Percentiles rank a stretch among this genome's conserved stretches.
phyloP scores from a whole-genome alignment of 2,329 filamentous ascomycete species.

The Emergomyces orientalis region DNA sequence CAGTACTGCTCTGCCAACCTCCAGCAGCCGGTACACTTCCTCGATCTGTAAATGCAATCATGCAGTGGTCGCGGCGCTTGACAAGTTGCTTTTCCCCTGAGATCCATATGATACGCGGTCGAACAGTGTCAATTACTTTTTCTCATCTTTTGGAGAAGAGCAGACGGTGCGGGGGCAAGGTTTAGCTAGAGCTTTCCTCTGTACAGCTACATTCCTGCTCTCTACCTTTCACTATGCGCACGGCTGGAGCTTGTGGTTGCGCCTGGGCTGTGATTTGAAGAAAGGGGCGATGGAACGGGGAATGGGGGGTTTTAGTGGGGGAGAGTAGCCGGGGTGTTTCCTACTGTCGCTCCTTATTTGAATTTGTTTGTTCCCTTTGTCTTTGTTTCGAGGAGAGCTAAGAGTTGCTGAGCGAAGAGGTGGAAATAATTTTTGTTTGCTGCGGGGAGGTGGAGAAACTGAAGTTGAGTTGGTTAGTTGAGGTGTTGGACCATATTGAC shows the following conservation, averaged over 20 bases:
- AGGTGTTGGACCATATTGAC: neutral
- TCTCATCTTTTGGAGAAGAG: neutral
- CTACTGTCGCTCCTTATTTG: conserved; percentile 12
- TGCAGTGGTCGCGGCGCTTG: neutral
- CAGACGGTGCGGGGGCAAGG: too few species aligned
- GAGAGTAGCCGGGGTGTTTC: conserved; percentile 1
- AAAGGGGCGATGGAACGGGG: neutral
- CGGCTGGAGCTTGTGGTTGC: neutral
- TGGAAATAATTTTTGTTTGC: neutral
- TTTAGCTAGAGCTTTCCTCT: neutral
- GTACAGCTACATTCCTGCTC: neutral
- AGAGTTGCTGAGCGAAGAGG: conserved; percentile 1
- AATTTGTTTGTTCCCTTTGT: neutral
- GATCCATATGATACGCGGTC: neutral
- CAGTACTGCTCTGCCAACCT: conserved; percentile 14
- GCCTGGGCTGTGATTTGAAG: neutral
- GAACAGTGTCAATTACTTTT: neutral
- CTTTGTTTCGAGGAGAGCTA: neutral
- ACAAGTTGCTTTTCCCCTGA: neutral
- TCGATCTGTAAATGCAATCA: conserved; percentile 10
- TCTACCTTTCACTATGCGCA: neutral
- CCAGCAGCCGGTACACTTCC: conserved; percentile 10
- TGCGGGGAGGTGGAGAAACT: too few species aligned
- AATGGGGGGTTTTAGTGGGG: neutral
- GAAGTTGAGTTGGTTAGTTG: neutral